Base-by-base conservation (phyloP, 2,329 filamentous ascomycete genomes). In the Sporothrix mexicana region DNA sequence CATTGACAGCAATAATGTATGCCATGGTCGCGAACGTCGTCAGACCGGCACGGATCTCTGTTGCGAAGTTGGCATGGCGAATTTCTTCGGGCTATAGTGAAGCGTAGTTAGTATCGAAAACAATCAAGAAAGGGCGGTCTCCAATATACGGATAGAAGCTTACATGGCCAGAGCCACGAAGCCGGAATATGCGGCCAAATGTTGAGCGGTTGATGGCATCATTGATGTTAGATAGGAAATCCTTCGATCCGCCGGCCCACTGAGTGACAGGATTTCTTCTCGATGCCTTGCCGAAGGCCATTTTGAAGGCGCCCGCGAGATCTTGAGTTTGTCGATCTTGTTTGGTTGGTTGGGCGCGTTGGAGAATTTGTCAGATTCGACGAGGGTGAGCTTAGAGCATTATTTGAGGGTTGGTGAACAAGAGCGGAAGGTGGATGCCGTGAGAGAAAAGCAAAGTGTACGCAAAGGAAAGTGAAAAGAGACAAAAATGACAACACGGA, bases 11-110 rank as follows among this genome's bases (percentile, higher is more conserved):
- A 78, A 96, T 94, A 77, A 96, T 95, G 81, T 95, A 95, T 15
- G 92, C 91, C 93, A 94, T 94, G 2, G 91, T 92, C 71, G 91
- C 90, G 79, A 93, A 93, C 2, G 93, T 96, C 1, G 93, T 94
- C 71, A 95, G 80, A 1, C 93, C 93, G 43, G 93, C 93, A 41
- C 93, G 90, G 73, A 96, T 83, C 80, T 96, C 93, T 25, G 89
- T 92, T 75, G 93, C 90, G 80, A 95, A 94, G 74, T 87, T 90
- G 49, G 92, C 87, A 51, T 88, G 88, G 73, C 87, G 86, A 67
- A 93, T 89, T 78, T 92, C 90, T 67, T 90, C 86, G 45, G 88
- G 88, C 79, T 80, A 41, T 20, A 62, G 30, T 17, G 25, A 53
- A 30, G 1, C 23, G 8, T 7, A 1, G 41, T 66, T 66, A 47